Evolutionary conservation across 257 asterid genomes (phyloP).

Genomic region (Lithospermum erythrorhizon): DNA sequence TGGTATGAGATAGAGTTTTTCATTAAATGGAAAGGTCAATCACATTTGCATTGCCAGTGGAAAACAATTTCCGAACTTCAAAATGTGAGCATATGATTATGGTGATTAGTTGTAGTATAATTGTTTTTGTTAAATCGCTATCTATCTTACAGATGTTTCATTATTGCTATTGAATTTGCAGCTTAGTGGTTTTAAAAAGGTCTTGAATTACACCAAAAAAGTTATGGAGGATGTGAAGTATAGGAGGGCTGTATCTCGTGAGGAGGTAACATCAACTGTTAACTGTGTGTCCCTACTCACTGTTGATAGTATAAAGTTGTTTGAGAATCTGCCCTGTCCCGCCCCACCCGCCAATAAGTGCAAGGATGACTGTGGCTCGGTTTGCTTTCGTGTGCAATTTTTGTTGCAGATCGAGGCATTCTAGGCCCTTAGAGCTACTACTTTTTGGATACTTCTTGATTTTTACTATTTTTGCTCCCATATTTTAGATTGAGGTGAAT

Average conservation of each 20-base stretch:
- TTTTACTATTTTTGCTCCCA: slow-evolving; percentile 6
- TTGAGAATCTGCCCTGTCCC: neutral
- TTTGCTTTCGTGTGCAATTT: neutral
- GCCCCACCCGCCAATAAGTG: neutral
- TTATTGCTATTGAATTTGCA: slow-evolving; percentile 33
- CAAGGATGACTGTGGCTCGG: neutral
- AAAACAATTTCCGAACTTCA: slow-evolving; percentile 81
- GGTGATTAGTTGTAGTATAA: neutral
- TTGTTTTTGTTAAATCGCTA: slow-evolving; percentile 3
- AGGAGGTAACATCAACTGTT: slow-evolving; percentile 52
- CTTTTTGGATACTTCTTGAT: neutral
- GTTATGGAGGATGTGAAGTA: slow-evolving; percentile 83
- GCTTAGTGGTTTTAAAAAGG: slow-evolving; percentile 99
- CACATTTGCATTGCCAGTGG: slow-evolving; percentile 98
- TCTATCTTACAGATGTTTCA: slow-evolving; percentile 4
- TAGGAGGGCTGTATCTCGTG: slow-evolving; percentile 79
- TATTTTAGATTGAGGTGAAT: slow-evolving; percentile 79
- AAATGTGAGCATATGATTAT: slow-evolving; percentile 47
- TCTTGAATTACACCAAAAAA: slow-evolving; percentile 79
- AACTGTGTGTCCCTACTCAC: neutral
- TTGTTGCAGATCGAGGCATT: neutral
- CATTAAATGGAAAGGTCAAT: slow-evolving; percentile 99
- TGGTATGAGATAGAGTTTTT: slow-evolving; percentile 85
- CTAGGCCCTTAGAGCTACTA: neutral
- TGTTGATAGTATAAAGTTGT: neutral